phyloP scores from a whole-genome alignment of 805 yeast genomes.

The Saccharomycopsis sp. region DNA sequence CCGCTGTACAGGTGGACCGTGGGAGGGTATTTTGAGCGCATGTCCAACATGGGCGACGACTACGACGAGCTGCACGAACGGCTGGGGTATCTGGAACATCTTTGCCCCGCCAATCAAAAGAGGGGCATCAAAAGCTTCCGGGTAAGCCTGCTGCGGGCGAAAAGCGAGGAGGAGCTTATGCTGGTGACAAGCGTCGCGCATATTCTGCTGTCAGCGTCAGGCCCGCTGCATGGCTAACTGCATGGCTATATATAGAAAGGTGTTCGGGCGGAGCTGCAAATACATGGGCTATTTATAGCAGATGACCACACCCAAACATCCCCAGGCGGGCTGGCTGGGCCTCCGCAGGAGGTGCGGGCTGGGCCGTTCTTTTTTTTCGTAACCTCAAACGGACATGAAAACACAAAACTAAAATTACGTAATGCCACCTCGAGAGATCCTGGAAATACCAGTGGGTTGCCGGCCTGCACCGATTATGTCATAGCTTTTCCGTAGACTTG shows the following conservation, averaged over 20 bases:
- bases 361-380: not conserved
- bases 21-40: not conserved
- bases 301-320: not conserved
- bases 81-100: not conserved
- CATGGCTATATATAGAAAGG: not conserved
- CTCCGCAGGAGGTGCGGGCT: too few species aligned
- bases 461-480: not conserved
- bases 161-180: not conserved
- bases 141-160: not conserved
- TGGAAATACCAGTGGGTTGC: not conserved
- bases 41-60: not conserved
- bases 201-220: not conserved
- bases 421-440: not conserved
- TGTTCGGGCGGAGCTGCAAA: not conserved
- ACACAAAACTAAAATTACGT: not conserved
- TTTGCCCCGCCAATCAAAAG: not conserved
- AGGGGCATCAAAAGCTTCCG: not conserved
- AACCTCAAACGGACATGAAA: not conserved
- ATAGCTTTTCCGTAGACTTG: not conserved
- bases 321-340: not conserved
- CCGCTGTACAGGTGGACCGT: not conserved
- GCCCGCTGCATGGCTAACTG: too few species aligned
- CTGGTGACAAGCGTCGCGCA: not conserved
- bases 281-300: not conserved
- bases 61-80: not conserved